Evolutionary conservation across 495 filamentous ascomycete genomes (phyloP).

Genomic region (Oleoguttula mirabilis): DNA sequence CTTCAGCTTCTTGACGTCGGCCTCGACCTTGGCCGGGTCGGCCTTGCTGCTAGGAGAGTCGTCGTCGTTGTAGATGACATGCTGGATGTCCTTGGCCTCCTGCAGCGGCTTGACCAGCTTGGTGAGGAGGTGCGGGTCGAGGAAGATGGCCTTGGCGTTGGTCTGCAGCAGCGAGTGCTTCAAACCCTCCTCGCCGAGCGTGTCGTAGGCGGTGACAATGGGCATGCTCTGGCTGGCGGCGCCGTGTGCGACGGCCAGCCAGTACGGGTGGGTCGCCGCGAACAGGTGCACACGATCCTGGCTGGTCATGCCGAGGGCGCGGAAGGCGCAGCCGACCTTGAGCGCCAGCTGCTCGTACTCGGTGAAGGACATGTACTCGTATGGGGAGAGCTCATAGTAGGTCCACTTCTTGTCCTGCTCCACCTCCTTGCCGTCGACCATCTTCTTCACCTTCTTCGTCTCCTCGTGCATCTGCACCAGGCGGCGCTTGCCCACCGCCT

Average conservation of each 20-base stretch:
- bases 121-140: conserved; percentile 70
- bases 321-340: conserved; percentile 57
- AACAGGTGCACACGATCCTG: conserved; percentile 72
- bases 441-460: conserved; percentile 94
- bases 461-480: conserved; percentile 79
- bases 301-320: conserved; percentile 67
- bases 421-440: conserved; percentile 75
- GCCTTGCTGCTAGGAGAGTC: conserved; percentile 51
- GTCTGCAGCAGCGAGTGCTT: conserved; percentile 87
- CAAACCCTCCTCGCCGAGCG: conserved; percentile 84
- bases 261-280: conserved; percentile 53
- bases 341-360: conserved; percentile 73
- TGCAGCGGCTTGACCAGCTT: conserved; percentile 75
- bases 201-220: conserved; percentile 96
- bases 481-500: conserved; percentile 68
- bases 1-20: conserved; percentile 69
- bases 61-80: conserved; percentile 82
- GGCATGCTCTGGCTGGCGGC: conserved; percentile 76
- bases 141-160: conserved; percentile 74
- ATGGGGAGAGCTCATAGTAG: conserved; percentile 84
- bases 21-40: conserved; percentile 23
- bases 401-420: conserved; percentile 94
- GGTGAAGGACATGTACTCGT: conserved; percentile 74
- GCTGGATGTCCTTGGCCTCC: conserved; percentile 63
- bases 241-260: conserved; percentile 32